Base-by-base conservation (phyloP, 371 early-diverging fungal genomes). In the Mucor plumbeus region DNA sequence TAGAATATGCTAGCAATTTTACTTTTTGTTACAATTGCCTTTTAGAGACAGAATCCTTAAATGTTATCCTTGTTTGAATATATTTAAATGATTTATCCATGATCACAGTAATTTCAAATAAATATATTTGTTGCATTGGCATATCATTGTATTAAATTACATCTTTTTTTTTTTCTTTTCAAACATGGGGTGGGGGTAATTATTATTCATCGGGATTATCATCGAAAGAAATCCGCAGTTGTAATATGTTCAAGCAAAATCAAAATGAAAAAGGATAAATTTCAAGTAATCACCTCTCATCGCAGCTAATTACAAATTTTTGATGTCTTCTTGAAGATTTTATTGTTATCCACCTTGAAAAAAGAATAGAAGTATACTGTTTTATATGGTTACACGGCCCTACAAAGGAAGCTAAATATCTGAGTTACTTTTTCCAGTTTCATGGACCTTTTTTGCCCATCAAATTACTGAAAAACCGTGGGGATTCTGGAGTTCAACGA, bases 1-100 rank as follows among this genome's bases (percentile, higher is more conserved):
- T 65, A 39, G 40, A 65, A 59, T 31, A 58, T 59, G 19, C 48
- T 36, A 56, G 50, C 40, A 19, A 44, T 10, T 40, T 40, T 26
- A n/a, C 7, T 50, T 21, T 21, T 26, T 47, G 36, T 34, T 21
- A 26, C 50, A 50, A 21, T 50, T 50, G 21, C 50, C 50, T 50
- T 50, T 50, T 44, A 44, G 7, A 44, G 44, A 44, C n/a, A 17
- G 44, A 44, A 44, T 44, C 44, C 44, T 44, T 44, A 43, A 44
- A 44, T 44, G 44, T 44, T 44, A 44, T 44, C 44, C 44, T 17
- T 44, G 44, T 50, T 50, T 50, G 50, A 50, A 50, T 26, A 50
- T 50, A 21, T 26, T 50, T 50, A 50, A 50, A 50, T 50, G 26
- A 26, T 50, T 44, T 17, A 26, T 17, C 6, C n/a, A 44, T 17